A percentile compares a stretch with the other conserved stretches of the same genome.
phyloP scores from a whole-genome alignment of 2,329 filamentous ascomycete species.

The Colletotrichum aenigma region DNA sequence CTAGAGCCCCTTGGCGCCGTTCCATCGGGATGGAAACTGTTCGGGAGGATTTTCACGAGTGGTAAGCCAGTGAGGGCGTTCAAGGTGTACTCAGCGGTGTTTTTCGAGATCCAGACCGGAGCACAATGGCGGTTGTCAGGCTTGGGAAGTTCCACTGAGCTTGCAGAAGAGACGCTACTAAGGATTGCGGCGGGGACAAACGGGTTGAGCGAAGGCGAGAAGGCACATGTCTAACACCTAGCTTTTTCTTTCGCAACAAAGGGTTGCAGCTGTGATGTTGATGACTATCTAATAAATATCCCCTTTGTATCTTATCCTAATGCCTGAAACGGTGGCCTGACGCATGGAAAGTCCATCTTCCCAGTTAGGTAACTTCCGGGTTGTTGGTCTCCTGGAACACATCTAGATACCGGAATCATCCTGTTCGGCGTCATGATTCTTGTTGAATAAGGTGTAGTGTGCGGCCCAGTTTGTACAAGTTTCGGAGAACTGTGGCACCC shows the following conservation, averaged over 20 bases:
- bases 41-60: slow-evolving; percentile 26
- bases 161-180: slow-evolving; percentile 35
- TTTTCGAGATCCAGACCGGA: slow-evolving; percentile 36
- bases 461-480: not conserved
- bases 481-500: no score
- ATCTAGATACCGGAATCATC: not conserved
- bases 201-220: slow-evolving; percentile 29
- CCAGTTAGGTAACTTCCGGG: no score
- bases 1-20: slow-evolving; percentile 34
- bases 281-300: not conserved
- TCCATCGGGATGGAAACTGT: slow-evolving; percentile 31
- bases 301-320: not conserved
- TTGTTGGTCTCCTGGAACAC: no score
- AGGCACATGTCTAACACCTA: not conserved
- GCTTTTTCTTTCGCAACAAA: not conserved
- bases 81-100: slow-evolving; percentile 33
- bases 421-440: not conserved
- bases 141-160: slow-evolving; percentile 28
- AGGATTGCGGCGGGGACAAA: slow-evolving; percentile 27
- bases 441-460: not conserved
- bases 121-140: slow-evolving; percentile 40
- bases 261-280: not conserved
- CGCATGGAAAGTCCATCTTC: no score
- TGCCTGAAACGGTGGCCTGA: no score
- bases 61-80: slow-evolving; percentile 29